Evolutionary conservation across 2,329 filamentous ascomycete species (phyloP), one percentile per base, ranked within the genome.

Genomic region (Fusarium brevicatenulatum): DNA sequence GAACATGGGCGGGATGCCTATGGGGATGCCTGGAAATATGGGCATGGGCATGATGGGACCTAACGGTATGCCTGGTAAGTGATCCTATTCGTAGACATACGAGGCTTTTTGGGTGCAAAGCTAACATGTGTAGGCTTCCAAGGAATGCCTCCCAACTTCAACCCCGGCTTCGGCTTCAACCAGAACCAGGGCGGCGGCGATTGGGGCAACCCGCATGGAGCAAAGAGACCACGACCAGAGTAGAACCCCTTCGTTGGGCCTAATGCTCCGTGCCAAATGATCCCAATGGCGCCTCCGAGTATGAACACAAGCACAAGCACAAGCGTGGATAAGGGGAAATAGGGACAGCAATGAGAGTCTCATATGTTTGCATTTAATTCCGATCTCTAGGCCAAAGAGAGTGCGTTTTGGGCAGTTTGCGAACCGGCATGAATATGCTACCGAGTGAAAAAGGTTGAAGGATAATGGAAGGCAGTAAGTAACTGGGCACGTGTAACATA

Each of bases 131-230:
- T 74, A 87, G 91, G 89, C 47, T 94, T 94, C 81, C 90, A 91
- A 83, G 89, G 87, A 68, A 91, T 91, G 84, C 89, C 89, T 78
- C 87, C 88, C 61, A 89, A 91, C 77, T 95, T 95, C 83, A 93
- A 92, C 78, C 89, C 91, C 42, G 90, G 87, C 65, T 95, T 94
- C 16, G 79, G 78, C 83, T 95, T 94, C 81, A 85, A 86, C 53
- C 83, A 80, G 66, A 83, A 86, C 76, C 87, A 76, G 40, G 83
- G 83, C 61, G 82, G 80, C 53, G 83, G 82, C 65, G 91, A 91
- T 62, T 90, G 90, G 82, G 93, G 93, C 86, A 95, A 95, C 78
- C 93, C 93, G 10, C 93, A 95, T 75, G 93, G 93, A 36, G 91
- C 91, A 7, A 96, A 96, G 84, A 87, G 93, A 74, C 91, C 92